phyloP scores from a whole-genome alignment of 768 basidiomycete species.

The Cystobasidium ongulense region DNA sequence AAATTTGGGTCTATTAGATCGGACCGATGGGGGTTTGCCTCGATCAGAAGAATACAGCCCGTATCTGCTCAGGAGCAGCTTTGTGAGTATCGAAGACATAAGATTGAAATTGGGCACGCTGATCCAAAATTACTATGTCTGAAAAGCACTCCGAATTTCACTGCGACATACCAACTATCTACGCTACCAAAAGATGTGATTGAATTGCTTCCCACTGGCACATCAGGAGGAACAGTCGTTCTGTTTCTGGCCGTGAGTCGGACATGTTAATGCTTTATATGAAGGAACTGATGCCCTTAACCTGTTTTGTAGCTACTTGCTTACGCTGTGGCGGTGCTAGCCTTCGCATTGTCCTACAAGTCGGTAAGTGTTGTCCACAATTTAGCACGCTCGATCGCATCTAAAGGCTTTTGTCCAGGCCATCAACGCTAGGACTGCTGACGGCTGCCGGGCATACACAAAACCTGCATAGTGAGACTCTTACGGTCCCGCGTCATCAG shows the following conservation, averaged over 20 bases:
- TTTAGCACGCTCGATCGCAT: not conserved
- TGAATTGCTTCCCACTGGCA: conserved; percentile 5
- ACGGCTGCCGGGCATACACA: conserved; percentile 18
- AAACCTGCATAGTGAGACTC: conserved; percentile 10
- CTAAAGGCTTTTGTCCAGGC: not conserved
- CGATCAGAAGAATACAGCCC: not conserved
- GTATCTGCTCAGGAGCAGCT: not conserved
- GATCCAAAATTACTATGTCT: not conserved
- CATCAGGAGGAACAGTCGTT: conserved; percentile 1
- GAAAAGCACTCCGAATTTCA: not conserved
- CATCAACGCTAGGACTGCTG: conserved; percentile 3
- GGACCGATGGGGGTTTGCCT: conserved; percentile 24
- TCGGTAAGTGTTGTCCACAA: not conserved
- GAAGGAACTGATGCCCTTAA: not conserved
- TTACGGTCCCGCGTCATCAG: not conserved
- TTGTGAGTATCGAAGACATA: not conserved
- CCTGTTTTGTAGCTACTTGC: not conserved
- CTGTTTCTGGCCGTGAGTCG: conserved; percentile 12
- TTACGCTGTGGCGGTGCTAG: not conserved
- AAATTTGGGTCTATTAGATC: not conserved
- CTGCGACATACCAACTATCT: not conserved
- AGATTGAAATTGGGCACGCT: not conserved
- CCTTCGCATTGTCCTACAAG: conserved; percentile 14
- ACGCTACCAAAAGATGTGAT: not conserved
- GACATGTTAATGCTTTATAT: not conserved